Conservation (phyloP, 1,284 basidiomycete genomes). For the Ceratobasidium sp. region DNA sequence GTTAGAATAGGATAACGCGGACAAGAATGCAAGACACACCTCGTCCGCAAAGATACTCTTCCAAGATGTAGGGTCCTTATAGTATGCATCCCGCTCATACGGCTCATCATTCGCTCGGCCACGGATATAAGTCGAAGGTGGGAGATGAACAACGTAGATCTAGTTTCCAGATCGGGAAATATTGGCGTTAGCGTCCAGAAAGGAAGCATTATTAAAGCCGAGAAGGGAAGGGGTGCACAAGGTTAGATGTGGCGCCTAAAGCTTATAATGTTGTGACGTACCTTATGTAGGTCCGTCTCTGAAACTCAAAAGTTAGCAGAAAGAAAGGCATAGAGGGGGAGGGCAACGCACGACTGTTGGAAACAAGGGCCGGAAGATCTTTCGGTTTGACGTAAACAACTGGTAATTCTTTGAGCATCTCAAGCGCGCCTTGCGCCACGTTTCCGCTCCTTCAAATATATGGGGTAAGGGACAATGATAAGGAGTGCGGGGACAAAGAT, state of each 20-base stretch:
- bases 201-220: background rate
- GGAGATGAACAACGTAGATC: slow-evolving; percentile 84
- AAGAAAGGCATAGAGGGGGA: too few relatives aligned
- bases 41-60: slow-evolving; percentile 75
- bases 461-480: slow-evolving; percentile 1
- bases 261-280: slow-evolving; percentile 47
- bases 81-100: slow-evolving; percentile 80
- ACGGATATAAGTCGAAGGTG: slow-evolving; percentile 75
- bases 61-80: slow-evolving; percentile 74
- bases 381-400: slow-evolving; percentile 69
- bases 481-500: slow-evolving; percentile 19
- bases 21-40: slow-evolving; percentile 59
- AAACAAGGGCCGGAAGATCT: slow-evolving; percentile 70
- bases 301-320: slow-evolving; percentile 29
- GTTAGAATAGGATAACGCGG: too few relatives aligned
- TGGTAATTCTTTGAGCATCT: slow-evolving; percentile 79
- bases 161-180: slow-evolving; percentile 53
- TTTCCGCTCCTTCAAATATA: slow-evolving; percentile 72
- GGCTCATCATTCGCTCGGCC: slow-evolving; percentile 57
- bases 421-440: slow-evolving; percentile 80
- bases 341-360: slow-evolving; percentile 62
- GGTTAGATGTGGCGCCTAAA: background rate
- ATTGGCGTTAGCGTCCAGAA: background rate
- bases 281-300: slow-evolving; percentile 71
- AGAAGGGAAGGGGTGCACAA: background rate